Conservation (phyloP, 2,329 filamentous ascomycete genomes). For the Ceratocystis smalleyi region DNA sequence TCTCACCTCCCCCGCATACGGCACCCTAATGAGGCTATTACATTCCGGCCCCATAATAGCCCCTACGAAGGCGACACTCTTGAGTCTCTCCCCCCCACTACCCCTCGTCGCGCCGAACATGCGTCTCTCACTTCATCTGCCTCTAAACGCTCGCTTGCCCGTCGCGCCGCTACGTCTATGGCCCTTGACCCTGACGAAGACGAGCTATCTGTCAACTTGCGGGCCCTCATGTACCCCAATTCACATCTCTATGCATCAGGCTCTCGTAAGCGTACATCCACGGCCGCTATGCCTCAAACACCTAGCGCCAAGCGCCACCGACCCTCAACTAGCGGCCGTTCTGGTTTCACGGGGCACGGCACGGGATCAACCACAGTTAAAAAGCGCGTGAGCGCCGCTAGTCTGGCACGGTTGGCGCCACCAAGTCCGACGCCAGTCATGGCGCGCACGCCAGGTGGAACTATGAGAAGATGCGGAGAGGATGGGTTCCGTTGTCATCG, state of each 20-base stretch:
- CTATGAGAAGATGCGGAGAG: slow-evolving; percentile 36
- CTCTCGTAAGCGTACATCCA: not conserved
- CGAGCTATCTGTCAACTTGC: slow-evolving; percentile 26
- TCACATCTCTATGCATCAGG: too few relatives aligned
- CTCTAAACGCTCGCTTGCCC: slow-evolving; percentile 22
- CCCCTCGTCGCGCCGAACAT: slow-evolving; percentile 21
- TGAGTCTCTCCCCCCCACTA: slow-evolving; percentile 10
- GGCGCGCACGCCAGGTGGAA: slow-evolving; percentile 35
- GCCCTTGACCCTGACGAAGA: slow-evolving; percentile 25
- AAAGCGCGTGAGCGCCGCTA: slow-evolving; percentile 9
- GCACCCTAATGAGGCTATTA: not conserved
- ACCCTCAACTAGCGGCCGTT: not conserved
- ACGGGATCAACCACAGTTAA: not conserved
- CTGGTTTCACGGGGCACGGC: not conserved
- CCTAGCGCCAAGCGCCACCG: not conserved
- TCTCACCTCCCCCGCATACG: not conserved
- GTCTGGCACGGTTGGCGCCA: not conserved
- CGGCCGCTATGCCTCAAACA: not conserved
- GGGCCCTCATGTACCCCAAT: slow-evolving; percentile 5
- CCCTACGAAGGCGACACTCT: not conserved
- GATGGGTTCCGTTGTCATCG: slow-evolving; percentile 40
- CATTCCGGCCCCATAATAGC: not conserved
- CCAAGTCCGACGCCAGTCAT: slow-evolving; percentile 15
- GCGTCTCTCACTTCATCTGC: slow-evolving; percentile 24
- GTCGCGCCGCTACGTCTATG: slow-evolving; percentile 30